Evolutionary conservation across 2,329 filamentous ascomycete species (phyloP).

Genomic region (Thielaviopsis punctulata): DNA sequence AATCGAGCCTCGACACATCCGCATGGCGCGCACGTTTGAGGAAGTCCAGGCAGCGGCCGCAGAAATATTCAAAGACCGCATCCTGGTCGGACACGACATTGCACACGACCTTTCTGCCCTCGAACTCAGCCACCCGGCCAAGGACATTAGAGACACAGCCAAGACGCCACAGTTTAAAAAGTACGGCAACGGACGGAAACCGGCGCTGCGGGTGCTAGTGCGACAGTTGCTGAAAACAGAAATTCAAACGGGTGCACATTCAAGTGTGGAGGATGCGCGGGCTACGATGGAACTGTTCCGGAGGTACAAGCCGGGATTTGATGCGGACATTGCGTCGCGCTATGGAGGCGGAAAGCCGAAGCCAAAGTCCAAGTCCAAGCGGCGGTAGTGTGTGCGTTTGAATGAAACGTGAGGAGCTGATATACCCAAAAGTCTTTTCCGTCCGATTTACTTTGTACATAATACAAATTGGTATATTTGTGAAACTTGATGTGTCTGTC

Average conservation of each 20-base stretch:
- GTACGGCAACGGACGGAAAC: slow-evolving; percentile 48
- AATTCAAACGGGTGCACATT: slow-evolving; percentile 47
- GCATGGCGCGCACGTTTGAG: slow-evolving; percentile 50
- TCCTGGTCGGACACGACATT: slow-evolving; percentile 72
- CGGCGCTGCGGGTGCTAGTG: slow-evolving; percentile 43
- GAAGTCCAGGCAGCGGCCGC: slow-evolving; percentile 60
- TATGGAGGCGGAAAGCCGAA: slow-evolving; percentile 22
- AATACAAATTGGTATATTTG: too few species aligned
- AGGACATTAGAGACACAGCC: slow-evolving; percentile 72
- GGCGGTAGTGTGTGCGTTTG: not conserved
- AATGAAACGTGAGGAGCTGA: too few species aligned
- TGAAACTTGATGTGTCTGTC: too few species aligned
- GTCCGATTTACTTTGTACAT: too few species aligned
- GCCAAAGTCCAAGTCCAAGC: slow-evolving; percentile 12
- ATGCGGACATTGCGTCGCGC: slow-evolving; percentile 56
- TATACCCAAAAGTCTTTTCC: too few species aligned
- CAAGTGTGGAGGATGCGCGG: slow-evolving; percentile 62
- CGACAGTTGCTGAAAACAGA: slow-evolving; percentile 40
- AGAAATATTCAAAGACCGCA: slow-evolving; percentile 48
- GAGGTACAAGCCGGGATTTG: slow-evolving; percentile 68
- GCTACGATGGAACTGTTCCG: slow-evolving; percentile 82
- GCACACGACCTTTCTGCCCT: slow-evolving; percentile 64
- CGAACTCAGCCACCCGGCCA: slow-evolving; percentile 58
- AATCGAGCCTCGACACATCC: slow-evolving; percentile 58
- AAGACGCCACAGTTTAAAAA: slow-evolving; percentile 59